These are phyloP conservation scores for Cordia subcordata DNA, from an alignment of 257 asterid species.

Conservation along the genomic window DNA sequence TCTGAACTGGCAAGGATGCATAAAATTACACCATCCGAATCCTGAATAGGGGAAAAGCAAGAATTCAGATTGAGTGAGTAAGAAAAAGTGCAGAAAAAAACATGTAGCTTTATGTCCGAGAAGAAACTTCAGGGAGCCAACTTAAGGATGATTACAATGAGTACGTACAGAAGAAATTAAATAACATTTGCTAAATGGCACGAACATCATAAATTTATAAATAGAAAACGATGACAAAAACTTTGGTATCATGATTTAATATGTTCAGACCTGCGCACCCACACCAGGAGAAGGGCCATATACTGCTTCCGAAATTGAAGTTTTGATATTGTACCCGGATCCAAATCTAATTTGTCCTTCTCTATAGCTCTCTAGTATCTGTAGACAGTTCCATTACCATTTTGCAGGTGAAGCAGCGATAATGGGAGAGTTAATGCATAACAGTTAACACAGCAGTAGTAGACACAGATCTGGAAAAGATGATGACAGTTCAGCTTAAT, in stretches of 20 bases:
- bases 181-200: background rate
- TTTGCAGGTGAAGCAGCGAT: slow-evolving; percentile 4
- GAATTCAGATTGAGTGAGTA: background rate
- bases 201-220: background rate
- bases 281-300: slow-evolving; percentile 77
- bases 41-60: slow-evolving; percentile 41
- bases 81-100: slow-evolving; percentile 13
- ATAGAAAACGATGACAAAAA: too few relatives aligned
- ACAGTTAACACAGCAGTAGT: too few relatives aligned
- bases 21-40: slow-evolving; percentile 52
- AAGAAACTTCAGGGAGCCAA: too few relatives aligned
- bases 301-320: slow-evolving; percentile 62
- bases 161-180: slow-evolving; percentile 1
- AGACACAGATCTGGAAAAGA: too few relatives aligned
- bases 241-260: background rate
- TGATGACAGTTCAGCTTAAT: too few relatives aligned
- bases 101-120: slow-evolving; percentile 2
- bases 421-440: background rate
- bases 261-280: slow-evolving; percentile 50
- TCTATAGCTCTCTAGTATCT: slow-evolving; percentile 55
- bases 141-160: too few relatives aligned
- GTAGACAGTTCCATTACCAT: slow-evolving; percentile 30
- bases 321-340: slow-evolving; percentile 58
- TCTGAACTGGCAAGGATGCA: slow-evolving; percentile 81
- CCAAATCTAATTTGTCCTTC: slow-evolving; percentile 90